These are phyloP conservation scores for Pichia sp. DNA, from an alignment of 1,139 yeast genomes.

Conservation along the genomic window DNA sequence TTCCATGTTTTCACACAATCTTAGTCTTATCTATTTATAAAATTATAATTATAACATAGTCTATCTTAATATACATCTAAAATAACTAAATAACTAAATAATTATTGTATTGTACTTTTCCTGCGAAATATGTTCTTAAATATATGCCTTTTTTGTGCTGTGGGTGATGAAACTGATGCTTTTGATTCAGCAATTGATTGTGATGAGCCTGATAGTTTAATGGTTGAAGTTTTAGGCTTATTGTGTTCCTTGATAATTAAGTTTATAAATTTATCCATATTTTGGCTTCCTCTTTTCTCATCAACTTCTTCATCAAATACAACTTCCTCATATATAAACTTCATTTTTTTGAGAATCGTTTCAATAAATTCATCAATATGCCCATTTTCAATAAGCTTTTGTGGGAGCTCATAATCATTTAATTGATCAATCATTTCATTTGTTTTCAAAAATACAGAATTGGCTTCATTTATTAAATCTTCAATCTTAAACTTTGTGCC, in stretches of 20 bases:
- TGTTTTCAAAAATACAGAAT: constrained; percentile 34
- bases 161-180: not conserved
- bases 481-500: constrained; percentile 31
- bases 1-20: not conserved
- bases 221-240: not conserved
- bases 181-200: not conserved
- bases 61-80: too few species aligned
- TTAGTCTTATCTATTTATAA: not conserved
- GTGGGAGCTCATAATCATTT: constrained; percentile 38
- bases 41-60: too few species aligned
- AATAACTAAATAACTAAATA: not conserved
- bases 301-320: not conserved
- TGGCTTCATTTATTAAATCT: constrained; percentile 44
- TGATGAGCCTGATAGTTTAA: not conserved
- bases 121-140: constrained; percentile 2
- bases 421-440: constrained; percentile 34
- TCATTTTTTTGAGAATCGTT: constrained; percentile 2
- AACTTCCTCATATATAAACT: not conserved
- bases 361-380: constrained; percentile 20
- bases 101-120: not conserved
- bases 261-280: not conserved
- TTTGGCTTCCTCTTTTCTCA: not conserved
- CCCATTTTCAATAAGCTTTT: constrained; percentile 36
- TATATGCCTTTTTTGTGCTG: not conserved
- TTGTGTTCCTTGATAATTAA: not conserved